phyloP scores from a whole-genome alignment of 129 eudicot species.

The Artemisia tridentata region DNA sequence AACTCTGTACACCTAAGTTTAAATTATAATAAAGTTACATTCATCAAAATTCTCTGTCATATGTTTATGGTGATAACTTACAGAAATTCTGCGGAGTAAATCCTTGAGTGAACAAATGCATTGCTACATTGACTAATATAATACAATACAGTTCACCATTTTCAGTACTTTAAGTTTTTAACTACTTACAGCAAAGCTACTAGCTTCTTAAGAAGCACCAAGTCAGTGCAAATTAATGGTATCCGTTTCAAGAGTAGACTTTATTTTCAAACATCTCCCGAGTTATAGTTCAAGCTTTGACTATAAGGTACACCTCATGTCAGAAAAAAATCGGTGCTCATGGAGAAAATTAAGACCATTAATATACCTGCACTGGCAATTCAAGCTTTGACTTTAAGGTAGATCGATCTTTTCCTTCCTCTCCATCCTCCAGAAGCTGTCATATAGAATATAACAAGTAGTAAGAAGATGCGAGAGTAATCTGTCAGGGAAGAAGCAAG shows the following conservation, averaged over 20 bases:
- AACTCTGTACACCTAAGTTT: not conserved
- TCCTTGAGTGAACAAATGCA: slow-evolving; percentile 15
- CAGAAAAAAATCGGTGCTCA: slow-evolving; percentile 4
- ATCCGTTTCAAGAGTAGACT: not conserved
- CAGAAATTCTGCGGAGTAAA: slow-evolving; percentile 12
- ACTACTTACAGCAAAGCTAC: not conserved
- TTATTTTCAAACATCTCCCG: slow-evolving; percentile 18
- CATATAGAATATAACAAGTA: slow-evolving; percentile 9
- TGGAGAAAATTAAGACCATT: not conserved
- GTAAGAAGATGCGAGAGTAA: slow-evolving; percentile 18
- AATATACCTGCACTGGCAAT: slow-evolving; percentile 89
- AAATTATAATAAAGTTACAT: no score
- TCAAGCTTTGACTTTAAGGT: slow-evolving; percentile 91
- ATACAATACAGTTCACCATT: not conserved
- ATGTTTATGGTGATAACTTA: slow-evolving; percentile 7
- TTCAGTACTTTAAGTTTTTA: not conserved
- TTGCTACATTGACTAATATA: slow-evolving; percentile 6
- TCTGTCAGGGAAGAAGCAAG: slow-evolving; percentile 8
- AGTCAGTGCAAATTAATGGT: slow-evolving; percentile 4
- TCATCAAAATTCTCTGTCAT: slow-evolving; percentile 4
- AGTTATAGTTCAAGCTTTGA: not conserved
- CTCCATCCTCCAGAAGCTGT: slow-evolving; percentile 94
- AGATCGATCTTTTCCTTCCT: slow-evolving; percentile 76
- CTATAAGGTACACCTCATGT: not conserved
- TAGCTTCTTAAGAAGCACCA: not conserved